Evolutionary conservation across 2,329 filamentous ascomycete genomes (phyloP).

Genomic region (Ceratocystis harringtonii): DNA sequence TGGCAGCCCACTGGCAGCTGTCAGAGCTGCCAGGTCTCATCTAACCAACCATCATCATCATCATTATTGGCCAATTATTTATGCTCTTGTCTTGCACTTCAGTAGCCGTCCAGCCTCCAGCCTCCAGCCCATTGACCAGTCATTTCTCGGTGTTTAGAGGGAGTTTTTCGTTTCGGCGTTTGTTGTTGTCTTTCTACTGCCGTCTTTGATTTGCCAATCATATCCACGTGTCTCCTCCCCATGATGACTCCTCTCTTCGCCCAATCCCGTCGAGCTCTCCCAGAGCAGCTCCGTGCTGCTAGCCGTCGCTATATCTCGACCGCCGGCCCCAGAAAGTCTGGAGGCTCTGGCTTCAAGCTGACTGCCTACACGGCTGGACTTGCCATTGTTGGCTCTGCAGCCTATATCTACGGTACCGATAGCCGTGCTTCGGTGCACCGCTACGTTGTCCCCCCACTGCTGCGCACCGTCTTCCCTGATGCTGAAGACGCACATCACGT

Average conservation of each 20-base stretch:
- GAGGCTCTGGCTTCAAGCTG: slow-evolving; percentile 25
- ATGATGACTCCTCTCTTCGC: slow-evolving; percentile 17
- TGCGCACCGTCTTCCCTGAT: slow-evolving; percentile 54
- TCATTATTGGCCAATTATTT: not conserved
- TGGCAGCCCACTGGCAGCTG: not conserved
- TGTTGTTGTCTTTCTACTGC: not conserved
- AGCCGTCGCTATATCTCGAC: slow-evolving; percentile 24
- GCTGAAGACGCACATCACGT: slow-evolving; percentile 85
- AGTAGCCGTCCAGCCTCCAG: not conserved
- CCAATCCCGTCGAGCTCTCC: slow-evolving; percentile 16
- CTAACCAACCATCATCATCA: not conserved
- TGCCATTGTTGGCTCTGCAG: slow-evolving; percentile 30
- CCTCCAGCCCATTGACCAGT: slow-evolving; percentile 10
- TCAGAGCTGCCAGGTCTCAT: slow-evolving; percentile 10
- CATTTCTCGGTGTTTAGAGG: not conserved
- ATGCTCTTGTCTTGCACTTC: not conserved
- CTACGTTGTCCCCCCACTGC: slow-evolving; percentile 48
- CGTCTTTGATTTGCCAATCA: not conserved
- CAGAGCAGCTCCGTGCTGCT: slow-evolving; percentile 16
- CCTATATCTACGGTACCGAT: slow-evolving; percentile 59
- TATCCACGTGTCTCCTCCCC: slow-evolving; percentile 15
- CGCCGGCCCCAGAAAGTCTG: slow-evolving; percentile 20
- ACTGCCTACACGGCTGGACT: slow-evolving; percentile 29
- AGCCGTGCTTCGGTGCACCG: slow-evolving; percentile 56
- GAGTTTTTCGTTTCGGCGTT: no score